These are phyloP conservation scores for Lachancea kluyveri DNA, from an alignment of 805 yeast genomes.

Conservation along the genomic window DNA sequence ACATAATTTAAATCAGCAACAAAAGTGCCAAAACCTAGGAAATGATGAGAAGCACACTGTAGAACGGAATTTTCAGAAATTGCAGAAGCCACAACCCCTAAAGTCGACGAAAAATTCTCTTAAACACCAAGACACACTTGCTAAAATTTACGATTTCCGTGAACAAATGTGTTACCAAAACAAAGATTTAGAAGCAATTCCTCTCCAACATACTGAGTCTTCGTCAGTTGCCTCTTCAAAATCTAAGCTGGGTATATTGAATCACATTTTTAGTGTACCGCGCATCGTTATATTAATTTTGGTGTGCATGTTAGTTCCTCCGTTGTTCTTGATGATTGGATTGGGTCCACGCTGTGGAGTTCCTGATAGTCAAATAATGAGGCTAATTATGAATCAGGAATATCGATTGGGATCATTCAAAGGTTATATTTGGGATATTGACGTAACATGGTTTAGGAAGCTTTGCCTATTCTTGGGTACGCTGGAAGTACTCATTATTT, in stretches of 20 bases:
- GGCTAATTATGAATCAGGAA: constrained; percentile 20
- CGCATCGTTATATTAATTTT: constrained; percentile 15
- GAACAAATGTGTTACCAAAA: constrained; percentile 1
- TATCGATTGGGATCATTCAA: constrained; percentile 21
- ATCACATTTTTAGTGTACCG: constrained; percentile 20
- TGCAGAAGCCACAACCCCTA: neutral
- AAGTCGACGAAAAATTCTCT: neutral
- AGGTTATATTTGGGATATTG: constrained; percentile 29
- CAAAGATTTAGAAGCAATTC: constrained; percentile 7
- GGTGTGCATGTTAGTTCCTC: constrained; percentile 22
- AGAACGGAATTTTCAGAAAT: neutral
- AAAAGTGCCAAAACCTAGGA: no score
- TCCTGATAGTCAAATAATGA: constrained; percentile 22
- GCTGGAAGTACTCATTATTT: constrained; percentile 19
- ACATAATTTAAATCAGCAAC: neutral
- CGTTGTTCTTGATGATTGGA: constrained; percentile 27
- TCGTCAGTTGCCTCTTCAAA: constrained; percentile 21
- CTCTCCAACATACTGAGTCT: constrained; percentile 18
- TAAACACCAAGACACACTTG: constrained; percentile 1
- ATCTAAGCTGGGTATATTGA: constrained; percentile 14
- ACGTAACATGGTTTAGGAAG: constrained; percentile 23
- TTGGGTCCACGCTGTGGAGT: constrained; percentile 17
- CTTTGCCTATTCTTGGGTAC: constrained; percentile 31
- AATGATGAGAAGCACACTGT: no score
- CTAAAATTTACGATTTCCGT: constrained; percentile 7